Evolutionary conservation across 768 basidiomycete genomes (phyloP).

Genomic region (Lentinula sp.): DNA sequence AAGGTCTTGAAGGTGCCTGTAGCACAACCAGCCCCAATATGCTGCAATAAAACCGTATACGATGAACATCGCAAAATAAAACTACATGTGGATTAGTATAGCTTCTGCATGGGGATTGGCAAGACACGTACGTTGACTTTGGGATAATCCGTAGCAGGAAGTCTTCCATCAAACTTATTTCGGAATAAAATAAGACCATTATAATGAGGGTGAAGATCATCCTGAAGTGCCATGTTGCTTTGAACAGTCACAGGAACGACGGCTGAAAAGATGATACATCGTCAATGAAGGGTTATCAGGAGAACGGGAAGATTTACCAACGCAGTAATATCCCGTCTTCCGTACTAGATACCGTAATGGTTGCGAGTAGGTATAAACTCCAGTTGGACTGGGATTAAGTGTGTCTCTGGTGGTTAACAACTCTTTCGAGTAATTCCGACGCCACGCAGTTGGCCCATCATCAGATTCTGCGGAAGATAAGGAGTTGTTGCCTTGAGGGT

Average conservation of each 20-base stretch:
- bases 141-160: conserved; percentile 93
- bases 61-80: conserved; percentile 81
- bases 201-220: conserved; percentile 67
- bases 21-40: conserved; percentile 83
- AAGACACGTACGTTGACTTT: conserved; percentile 77
- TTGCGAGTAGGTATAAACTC: conserved; percentile 48
- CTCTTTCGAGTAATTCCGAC: conserved; percentile 12
- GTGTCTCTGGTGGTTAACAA: conserved; percentile 15
- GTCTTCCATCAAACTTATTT: conserved; percentile 82
- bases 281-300: background rate
- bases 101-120: background rate
- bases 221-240: conserved; percentile 23
- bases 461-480: conserved; percentile 26
- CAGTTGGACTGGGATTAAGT: conserved; percentile 43
- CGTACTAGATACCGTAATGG: conserved; percentile 80
- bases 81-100: conserved; percentile 36
- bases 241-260: conserved; percentile 87
- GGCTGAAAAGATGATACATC: conserved; percentile 33
- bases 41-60: conserved; percentile 65
- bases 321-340: conserved; percentile 94
- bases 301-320: conserved; percentile 54
- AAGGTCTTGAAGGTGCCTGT: conserved; percentile 72
- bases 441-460: conserved; percentile 38
- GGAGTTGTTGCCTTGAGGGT: conserved; percentile 34
- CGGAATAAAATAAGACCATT: conserved; percentile 76